Percentiles rank a stretch among this genome's conserved stretches.
Evolutionary conservation across 495 filamentous ascomycete species (phyloP).

Genomic region (Talaromyces thailandensis): DNA sequence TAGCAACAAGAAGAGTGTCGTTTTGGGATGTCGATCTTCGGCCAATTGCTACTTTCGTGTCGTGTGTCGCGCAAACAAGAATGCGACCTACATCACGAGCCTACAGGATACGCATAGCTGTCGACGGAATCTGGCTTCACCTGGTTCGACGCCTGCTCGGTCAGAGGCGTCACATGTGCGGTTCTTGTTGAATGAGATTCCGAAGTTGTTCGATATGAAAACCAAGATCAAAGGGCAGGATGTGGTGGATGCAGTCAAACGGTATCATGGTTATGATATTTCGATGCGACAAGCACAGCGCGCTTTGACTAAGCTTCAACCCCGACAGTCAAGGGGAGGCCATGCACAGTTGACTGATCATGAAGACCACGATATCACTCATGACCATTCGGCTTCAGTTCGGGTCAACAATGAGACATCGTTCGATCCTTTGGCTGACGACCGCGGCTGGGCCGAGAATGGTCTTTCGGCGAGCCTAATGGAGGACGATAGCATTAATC

Average conservation of each 20-base stretch:
- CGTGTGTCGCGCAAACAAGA: conserved; percentile 39
- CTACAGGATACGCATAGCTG: conserved; percentile 37
- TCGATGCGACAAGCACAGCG: conserved; percentile 38
- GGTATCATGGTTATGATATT: conserved; percentile 39
- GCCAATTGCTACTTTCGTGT: conserved; percentile 37
- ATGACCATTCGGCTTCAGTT: neutral
- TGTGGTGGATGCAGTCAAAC: conserved; percentile 35
- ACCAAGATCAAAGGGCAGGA: conserved; percentile 30
- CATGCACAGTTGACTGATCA: neutral
- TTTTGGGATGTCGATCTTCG: conserved; percentile 34
- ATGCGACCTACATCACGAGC: conserved; percentile 38
- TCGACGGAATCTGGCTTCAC: conserved; percentile 23
- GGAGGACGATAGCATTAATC: conserved; percentile 19
- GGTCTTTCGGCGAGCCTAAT: conserved; percentile 19
- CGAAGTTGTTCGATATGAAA: conserved; percentile 37
- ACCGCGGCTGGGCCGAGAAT: conserved; percentile 28
- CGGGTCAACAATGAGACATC: neutral
- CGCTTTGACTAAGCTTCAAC: conserved; percentile 32
- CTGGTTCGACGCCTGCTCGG: conserved; percentile 29
- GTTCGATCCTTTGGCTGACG: conserved; percentile 3
- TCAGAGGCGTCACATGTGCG: conserved; percentile 41
- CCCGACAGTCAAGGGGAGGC: conserved; percentile 12
- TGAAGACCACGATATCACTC: neutral
- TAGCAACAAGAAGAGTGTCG: conserved; percentile 41
- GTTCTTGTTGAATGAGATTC: conserved; percentile 36